Base-by-base conservation (phyloP, 257 asterid species). In the Ophiorrhiza pumila region DNA sequence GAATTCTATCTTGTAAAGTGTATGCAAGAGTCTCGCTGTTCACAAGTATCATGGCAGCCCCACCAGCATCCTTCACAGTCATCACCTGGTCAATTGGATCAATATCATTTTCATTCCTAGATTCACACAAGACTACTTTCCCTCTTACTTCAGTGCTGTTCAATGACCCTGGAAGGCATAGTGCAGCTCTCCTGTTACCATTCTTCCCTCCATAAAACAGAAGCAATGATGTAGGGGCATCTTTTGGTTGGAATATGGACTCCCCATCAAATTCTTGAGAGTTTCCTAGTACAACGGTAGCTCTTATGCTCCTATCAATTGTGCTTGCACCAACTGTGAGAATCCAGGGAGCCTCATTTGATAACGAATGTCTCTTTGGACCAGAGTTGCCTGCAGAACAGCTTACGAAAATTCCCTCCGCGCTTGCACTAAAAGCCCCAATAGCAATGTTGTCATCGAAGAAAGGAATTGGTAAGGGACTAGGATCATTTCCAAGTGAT, bases 301-400 rank as follows among this genome's bases (percentile, higher is more conserved):
- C 73, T 27, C 65, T 60, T 34, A 76, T 67, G 20, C 43, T 76
- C 53, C 83, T 80, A 18, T 80, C 83, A 0, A 71, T 71, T 23
- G 76, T 76, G 50, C 78, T 76, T n/a, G 83, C 83, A 25, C 78
- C 83, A 72, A 80, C 83, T 0, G 83, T 80, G 14, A 80, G 83
- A 61, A 76, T 72, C 78, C 83, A 76, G 1, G 80, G 83, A 18
- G 80, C 78, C 37, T 71, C 80, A 20, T 80, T 80, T 0, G 69
- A 67, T 34, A 80, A 20, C 45, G 80, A 29, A 29, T n/a, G 65
- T 50, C 17, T 22, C 47, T 0, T 2, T 31, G 80, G 83, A 18
- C 83, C 83, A 15, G 20, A 34, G 60, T 80, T 76, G 23, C 80
- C 77, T 14, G 83, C 80, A 0, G 83, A 76, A 12, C 76, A 72